Percentiles rank a stretch among this genome's conserved stretches.
Conservation (phyloP, 495 filamentous ascomycete genomes). For the Trichocladium antarcticum region DNA sequence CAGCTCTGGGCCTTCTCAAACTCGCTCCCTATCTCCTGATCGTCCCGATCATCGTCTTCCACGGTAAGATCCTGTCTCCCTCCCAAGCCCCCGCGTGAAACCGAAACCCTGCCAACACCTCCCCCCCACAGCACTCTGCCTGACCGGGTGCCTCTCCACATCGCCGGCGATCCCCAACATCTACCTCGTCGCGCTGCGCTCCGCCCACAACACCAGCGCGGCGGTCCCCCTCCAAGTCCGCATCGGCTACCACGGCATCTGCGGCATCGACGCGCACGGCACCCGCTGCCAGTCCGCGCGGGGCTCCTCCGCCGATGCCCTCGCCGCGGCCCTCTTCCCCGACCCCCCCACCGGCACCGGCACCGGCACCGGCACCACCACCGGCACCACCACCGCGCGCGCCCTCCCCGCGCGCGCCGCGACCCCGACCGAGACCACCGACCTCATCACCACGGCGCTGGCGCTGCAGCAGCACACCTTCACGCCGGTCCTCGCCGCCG, state of each 20-base stretch:
- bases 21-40: conserved; percentile 17
- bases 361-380: neutral
- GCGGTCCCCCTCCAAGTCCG: conserved; percentile 13
- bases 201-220: conserved; percentile 13
- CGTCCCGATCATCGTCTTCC: conserved; percentile 21
- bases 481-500: conserved; percentile 17
- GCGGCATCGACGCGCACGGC: conserved; percentile 17
- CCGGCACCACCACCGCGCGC: neutral
- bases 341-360: neutral
- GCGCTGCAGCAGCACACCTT: conserved; percentile 20
- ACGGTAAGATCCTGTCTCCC: conserved; percentile 6
- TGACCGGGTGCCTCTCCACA: conserved; percentile 23
- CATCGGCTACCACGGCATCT: conserved; percentile 31
- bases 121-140: conserved; percentile 18
- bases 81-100: neutral
- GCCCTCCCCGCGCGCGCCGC: neutral
- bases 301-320: conserved; percentile 5
- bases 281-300: conserved; percentile 17
- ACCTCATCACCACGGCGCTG: conserved; percentile 18
- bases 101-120: neutral
- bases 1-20: conserved; percentile 6
- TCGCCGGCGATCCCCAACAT: conserved; percentile 23
- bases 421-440: conserved; percentile 5
- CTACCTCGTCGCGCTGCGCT: conserved; percentile 20
- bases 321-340: conserved; percentile 11